phyloP scores from a whole-genome alignment of 805 yeast genomes.

The Vanderwaltozyma yarrowii region DNA sequence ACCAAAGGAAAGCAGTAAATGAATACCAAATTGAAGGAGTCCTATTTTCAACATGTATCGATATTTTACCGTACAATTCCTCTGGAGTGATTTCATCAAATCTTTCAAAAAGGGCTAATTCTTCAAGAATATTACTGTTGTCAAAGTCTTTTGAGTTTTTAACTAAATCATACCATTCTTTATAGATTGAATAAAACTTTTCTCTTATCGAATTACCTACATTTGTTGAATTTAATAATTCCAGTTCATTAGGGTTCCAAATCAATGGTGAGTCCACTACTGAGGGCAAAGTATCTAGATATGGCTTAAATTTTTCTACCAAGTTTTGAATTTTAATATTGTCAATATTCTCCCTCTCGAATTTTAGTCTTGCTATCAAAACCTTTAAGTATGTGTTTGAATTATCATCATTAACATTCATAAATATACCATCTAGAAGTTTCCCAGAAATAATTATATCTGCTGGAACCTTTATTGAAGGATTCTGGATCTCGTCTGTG shows the following conservation, averaged over 20 bases:
- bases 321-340: constrained; percentile 3
- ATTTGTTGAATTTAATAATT: constrained; percentile 55
- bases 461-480: constrained; percentile 25
- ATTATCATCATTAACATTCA: constrained; percentile 7
- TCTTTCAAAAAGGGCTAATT: constrained; percentile 9
- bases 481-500: constrained; percentile 13
- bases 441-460: constrained; percentile 22
- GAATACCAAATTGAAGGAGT: constrained; percentile 43
- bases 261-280: constrained; percentile 45
- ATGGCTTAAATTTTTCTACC: constrained; percentile 30
- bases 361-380: constrained; percentile 35
- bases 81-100: constrained; percentile 9
- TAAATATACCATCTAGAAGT: constrained; percentile 19
- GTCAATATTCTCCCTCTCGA: constrained; percentile 14
- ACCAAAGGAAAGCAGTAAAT: constrained; percentile 66
- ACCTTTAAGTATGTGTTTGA: constrained; percentile 31
- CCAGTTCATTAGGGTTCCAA: constrained; percentile 48
- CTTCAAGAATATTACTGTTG: constrained; percentile 5
- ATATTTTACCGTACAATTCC: constrained; percentile 10
- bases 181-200: constrained; percentile 37
- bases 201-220: constrained; percentile 42
- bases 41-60: constrained; percentile 9
- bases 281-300: constrained; percentile 41
- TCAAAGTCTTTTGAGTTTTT: background rate
- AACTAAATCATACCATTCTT: constrained; percentile 46